Evolutionary conservation across 305 asterid species (phyloP).

Genomic region (Salvia sclarea): DNA sequence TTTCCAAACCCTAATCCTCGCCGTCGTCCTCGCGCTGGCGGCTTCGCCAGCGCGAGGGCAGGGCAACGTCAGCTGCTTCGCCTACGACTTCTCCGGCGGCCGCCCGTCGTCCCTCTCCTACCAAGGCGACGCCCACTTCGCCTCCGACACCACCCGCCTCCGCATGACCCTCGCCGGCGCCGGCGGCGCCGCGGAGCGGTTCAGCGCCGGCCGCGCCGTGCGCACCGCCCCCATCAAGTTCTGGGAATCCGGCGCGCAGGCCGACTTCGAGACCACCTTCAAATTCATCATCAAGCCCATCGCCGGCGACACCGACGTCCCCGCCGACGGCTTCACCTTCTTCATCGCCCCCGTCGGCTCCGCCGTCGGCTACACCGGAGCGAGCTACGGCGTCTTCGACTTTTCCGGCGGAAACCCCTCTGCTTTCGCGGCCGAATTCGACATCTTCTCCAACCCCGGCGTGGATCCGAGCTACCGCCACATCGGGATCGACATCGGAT

Average conservation of each 20-base stretch:
- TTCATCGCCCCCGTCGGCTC: background rate
- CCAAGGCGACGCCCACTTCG: conserved; percentile 17
- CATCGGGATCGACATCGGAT: conserved; percentile 1
- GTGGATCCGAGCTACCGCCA: background rate
- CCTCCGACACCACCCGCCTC: background rate
- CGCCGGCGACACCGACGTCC: background rate
- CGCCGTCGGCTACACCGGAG: background rate
- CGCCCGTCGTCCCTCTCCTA: background rate
- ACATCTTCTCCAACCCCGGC: background rate
- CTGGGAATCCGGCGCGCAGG: background rate
- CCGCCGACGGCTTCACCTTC: conserved; percentile 5
- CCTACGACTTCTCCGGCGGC: background rate
- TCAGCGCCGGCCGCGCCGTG: background rate
- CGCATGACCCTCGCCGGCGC: background rate
- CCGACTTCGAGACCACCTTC: background rate
- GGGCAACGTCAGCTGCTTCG: background rate
- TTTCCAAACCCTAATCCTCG: too few relatives aligned
- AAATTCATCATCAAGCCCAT: background rate
- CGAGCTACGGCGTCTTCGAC: background rate
- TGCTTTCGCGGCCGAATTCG: background rate
- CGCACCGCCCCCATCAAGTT: background rate
- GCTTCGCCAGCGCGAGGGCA: too few relatives aligned
- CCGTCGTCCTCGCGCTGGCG: too few relatives aligned
- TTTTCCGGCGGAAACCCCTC: background rate
- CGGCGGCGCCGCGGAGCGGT: fast-evolving